Evolutionary conservation across 208 protist genomes (phyloP).

Genomic region (Trichomonas vaginalis): DNA sequence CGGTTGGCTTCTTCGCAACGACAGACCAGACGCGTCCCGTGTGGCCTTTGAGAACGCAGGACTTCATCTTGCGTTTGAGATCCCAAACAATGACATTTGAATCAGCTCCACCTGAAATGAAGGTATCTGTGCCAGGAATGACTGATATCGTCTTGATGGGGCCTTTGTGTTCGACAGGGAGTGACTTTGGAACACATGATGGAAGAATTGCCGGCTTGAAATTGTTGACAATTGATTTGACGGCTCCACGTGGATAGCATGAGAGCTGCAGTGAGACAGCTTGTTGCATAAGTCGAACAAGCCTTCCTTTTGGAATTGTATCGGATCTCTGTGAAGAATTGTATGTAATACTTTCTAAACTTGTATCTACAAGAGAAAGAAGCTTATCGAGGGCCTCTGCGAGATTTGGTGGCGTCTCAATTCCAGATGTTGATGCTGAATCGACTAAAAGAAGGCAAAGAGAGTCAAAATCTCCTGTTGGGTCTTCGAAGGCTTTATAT

Average conservation of each 20-base stretch:
- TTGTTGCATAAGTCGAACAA: neutral
- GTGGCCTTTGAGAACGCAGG: neutral
- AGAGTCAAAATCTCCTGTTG: neutral
- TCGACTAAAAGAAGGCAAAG: neutral
- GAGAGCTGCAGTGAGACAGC: neutral
- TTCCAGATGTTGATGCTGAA: neutral
- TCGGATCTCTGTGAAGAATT: neutral
- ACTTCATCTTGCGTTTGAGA: neutral
- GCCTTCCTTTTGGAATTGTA: neutral
- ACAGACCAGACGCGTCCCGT: slow-evolving; percentile 5
- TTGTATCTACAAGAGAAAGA: neutral
- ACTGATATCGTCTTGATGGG: neutral
- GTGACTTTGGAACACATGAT: too few relatives aligned
- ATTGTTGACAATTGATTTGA: neutral
- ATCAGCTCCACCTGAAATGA: neutral
- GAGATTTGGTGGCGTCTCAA: neutral
- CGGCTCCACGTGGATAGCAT: neutral
- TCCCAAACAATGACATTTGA: neutral
- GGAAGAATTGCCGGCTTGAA: neutral
- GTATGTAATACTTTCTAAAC: too few relatives aligned
- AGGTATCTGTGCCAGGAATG: neutral
- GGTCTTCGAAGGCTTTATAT: neutral
- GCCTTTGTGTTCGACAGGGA: neutral
- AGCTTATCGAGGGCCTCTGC: neutral
- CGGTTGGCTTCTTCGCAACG: neutral